phyloP scores from a whole-genome alignment of 2,329 filamentous ascomycete genomes.

The Gnomoniopsis smithogilvyi region DNA sequence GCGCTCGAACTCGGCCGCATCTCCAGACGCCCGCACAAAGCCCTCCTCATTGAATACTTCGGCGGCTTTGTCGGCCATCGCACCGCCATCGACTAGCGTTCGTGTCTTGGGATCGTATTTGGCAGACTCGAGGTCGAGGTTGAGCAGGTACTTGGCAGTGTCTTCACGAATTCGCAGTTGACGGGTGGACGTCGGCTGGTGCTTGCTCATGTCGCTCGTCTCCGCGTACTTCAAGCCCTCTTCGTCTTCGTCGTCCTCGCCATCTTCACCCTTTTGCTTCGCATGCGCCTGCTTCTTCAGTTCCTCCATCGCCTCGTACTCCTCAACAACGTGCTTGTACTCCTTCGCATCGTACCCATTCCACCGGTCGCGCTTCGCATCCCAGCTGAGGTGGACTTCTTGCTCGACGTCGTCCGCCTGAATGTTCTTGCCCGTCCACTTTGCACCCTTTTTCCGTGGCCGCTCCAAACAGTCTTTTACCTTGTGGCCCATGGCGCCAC shows the following conservation, averaged over 20 bases:
- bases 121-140: conserved; percentile 91
- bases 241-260: conserved; percentile 54
- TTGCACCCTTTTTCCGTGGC: conserved; percentile 84
- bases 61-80: conserved; percentile 74
- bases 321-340: conserved; percentile 82
- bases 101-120: conserved; percentile 98
- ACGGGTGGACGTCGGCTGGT: conserved; percentile 85
- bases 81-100: conserved; percentile 82
- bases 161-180: conserved; percentile 93
- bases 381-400: conserved; percentile 86
- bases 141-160: conserved; percentile 93
- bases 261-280: conserved; percentile 46
- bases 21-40: conserved; percentile 83
- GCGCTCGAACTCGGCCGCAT: conserved; percentile 87
- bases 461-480: conserved; percentile 89
- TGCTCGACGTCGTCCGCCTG: conserved; percentile 87
- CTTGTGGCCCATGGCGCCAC: conserved; percentile 95
- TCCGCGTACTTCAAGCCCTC: conserved; percentile 81
- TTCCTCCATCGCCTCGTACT: conserved; percentile 83
- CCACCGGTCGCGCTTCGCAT: conserved; percentile 96
- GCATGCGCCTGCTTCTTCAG: conserved; percentile 53
- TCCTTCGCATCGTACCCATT: conserved; percentile 93
- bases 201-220: conserved; percentile 93
- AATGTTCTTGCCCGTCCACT: conserved; percentile 90
- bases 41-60: conserved; percentile 88